Evolutionary conservation across 192 early-diverging fungal genomes (phyloP).

Genomic region (Linnemannia schmuckeri): DNA sequence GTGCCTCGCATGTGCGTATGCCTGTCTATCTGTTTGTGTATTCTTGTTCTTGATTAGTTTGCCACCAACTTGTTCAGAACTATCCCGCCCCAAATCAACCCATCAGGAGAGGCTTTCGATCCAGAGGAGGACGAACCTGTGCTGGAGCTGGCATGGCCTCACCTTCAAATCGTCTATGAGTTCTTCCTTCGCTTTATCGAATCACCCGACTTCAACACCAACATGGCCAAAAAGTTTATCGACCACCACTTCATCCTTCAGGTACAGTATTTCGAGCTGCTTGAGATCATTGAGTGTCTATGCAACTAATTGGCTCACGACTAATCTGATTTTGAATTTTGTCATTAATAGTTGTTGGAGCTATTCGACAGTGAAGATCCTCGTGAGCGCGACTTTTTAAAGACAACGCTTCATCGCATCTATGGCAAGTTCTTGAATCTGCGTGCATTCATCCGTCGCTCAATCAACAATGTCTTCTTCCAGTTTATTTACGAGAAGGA

Average conservation of each 20-base stretch:
- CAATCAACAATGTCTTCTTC: slow-evolving; percentile 99
- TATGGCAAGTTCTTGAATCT: slow-evolving; percentile 99
- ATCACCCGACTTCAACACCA: slow-evolving; percentile 97
- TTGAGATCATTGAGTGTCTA: not conserved
- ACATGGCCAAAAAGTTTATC: slow-evolving; percentile 96
- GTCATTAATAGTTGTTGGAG: slow-evolving; percentile 82
- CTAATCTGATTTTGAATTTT: slow-evolving; percentile 5
- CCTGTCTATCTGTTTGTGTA: not conserved
- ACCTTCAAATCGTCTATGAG: slow-evolving; percentile 98
- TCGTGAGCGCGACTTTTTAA: slow-evolving; percentile 97
- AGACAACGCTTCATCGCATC: slow-evolving; percentile 97
- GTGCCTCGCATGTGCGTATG: not conserved
- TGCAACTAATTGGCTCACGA: not conserved
- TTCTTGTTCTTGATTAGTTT: slow-evolving; percentile 70
- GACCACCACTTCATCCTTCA: slow-evolving; percentile 95
- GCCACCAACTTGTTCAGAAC: slow-evolving; percentile 95
- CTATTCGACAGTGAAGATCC: slow-evolving; percentile 99
- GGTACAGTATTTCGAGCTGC: slow-evolving; percentile 56
- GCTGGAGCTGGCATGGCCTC: slow-evolving; percentile 97
- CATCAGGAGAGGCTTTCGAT: slow-evolving; percentile 96
- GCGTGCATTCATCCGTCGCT: slow-evolving; percentile 95
- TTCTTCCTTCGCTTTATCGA: slow-evolving; percentile 99
- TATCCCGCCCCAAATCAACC: slow-evolving; percentile 95
- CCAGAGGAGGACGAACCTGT: slow-evolving; percentile 99
- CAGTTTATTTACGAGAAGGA: slow-evolving; percentile 98